A percentile compares a stretch with the other conserved stretches of the same genome.
phyloP scores from a whole-genome alignment of 148 eudicot species.

The Mesembryanthemum crystallinum region DNA sequence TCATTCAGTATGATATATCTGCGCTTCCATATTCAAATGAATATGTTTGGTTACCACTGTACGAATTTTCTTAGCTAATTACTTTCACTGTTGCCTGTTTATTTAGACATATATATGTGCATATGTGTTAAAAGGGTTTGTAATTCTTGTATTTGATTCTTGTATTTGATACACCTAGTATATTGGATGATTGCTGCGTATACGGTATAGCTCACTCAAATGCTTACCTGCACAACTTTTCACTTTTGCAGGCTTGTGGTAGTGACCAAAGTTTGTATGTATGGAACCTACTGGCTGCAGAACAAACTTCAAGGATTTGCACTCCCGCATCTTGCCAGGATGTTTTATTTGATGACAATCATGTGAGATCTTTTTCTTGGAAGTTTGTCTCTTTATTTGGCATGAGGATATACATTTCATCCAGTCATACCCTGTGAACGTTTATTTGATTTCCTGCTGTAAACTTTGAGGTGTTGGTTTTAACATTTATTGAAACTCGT shows the following conservation, averaged over 20 bases:
- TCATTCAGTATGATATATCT: not conserved
- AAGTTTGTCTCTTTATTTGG: not conserved
- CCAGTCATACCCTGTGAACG: too few species aligned
- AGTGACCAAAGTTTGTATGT: slow-evolving; percentile 68
- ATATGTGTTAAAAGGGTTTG: not conserved
- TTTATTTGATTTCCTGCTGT: too few species aligned
- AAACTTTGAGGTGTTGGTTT: not conserved
- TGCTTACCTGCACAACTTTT: slow-evolving; percentile 16
- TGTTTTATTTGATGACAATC: slow-evolving; percentile 71
- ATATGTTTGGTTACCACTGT: not conserved
- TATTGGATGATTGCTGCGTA: slow-evolving; percentile 8
- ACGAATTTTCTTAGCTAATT: not conserved
- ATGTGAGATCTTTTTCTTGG: slow-evolving; percentile 51
- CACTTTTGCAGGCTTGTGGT: slow-evolving; percentile 66
- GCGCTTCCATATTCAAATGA: not conserved
- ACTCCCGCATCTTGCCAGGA: slow-evolving; percentile 66
- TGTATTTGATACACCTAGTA: too few species aligned
- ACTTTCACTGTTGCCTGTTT: not conserved
- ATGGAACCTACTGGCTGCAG: slow-evolving; percentile 90
- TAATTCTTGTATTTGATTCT: not conserved
- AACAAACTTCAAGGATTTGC: slow-evolving; percentile 53
- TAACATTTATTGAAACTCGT: not conserved
- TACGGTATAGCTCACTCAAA: slow-evolving; percentile 15
- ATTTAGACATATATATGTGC: not conserved
- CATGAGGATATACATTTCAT: not conserved